phyloP scores from a whole-genome alignment of 2,329 filamentous ascomycete species.

The Aspergillus spinulosporus region DNA sequence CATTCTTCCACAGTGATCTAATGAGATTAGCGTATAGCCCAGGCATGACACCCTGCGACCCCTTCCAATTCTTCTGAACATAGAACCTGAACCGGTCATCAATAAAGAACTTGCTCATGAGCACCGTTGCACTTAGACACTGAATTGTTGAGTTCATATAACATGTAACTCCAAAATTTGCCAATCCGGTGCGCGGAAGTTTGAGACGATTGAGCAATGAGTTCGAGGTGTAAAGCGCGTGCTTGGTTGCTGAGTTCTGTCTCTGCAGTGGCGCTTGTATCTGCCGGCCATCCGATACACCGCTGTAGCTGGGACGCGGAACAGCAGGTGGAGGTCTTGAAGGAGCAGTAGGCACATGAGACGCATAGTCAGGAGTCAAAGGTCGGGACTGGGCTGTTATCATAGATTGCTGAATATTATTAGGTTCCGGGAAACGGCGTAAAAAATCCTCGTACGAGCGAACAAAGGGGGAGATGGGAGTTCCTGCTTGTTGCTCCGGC shows the following conservation, averaged over 20 bases:
- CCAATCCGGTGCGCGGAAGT: conserved; percentile 69
- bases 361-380: conserved; percentile 34
- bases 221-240: conserved; percentile 45
- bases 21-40: conserved; percentile 63
- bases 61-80: conserved; percentile 67
- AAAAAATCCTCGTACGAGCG: conserved; percentile 81
- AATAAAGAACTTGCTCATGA: conserved; percentile 63
- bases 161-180: conserved; percentile 80
- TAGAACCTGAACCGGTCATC: conserved; percentile 61
- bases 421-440: conserved; percentile 73
- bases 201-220: conserved; percentile 47
- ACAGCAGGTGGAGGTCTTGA: conserved; percentile 68
- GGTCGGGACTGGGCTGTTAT: conserved; percentile 39
- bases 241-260: conserved; percentile 47
- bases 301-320: conserved; percentile 74
- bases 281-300: conserved; percentile 65
- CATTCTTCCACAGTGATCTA: conserved; percentile 63
- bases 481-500: conserved; percentile 48
- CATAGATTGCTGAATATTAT: conserved; percentile 61
- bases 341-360: conserved; percentile 58
- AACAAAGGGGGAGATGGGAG: conserved; percentile 53
- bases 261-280: conserved; percentile 46
- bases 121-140: conserved; percentile 70
- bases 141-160: conserved; percentile 93
- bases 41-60: conserved; percentile 62